Evolutionary conservation across 805 yeast species (phyloP), one percentile per base, ranked within the genome.

Genomic region (Danielia reshetovae): DNA sequence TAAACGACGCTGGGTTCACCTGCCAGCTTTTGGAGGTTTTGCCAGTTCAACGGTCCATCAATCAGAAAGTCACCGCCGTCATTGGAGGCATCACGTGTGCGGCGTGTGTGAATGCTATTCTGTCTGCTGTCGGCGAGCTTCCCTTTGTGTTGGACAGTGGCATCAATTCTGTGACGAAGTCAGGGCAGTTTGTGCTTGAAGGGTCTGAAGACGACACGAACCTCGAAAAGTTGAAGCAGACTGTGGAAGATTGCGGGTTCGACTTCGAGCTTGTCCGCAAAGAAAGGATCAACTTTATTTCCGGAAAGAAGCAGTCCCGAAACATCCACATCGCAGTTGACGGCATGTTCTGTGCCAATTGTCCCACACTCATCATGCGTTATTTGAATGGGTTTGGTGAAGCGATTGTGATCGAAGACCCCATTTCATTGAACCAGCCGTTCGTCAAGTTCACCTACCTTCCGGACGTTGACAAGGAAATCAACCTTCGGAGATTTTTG

Each of bases 21-120:
- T 73, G 79, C 27, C 70, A 64, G 13, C 57, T 81, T 10, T 51
- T 77, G 5, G 86, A 81, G 43, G 62, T 81, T 7, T 51, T 79
- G 15, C 88, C 86, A 1, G 70, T 79, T 3, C 69, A 69, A 21
- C 60, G 73, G 22, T 61, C 75, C 5, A 49, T 62, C 5, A 71
- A 68, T 36, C 72, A 63, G 45, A 72, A 70, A 45, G 73, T 80
- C 7, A 61, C 68, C 8, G 87, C 86, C 1, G 59, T 77, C 0
- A 75, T 84, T 28, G 84, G 81, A 8, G 90, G 89, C 3, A 81
- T 83, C 55, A 77, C 87, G 0, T 84, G 90, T 58, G 78, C 84
- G 6, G 76, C 86, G 0, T 81, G 93, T 55, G 77, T 77, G 1
- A 68, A 68, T 26, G 63, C 89, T 0, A 73, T 85, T 8, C 58